Evolutionary conservation across 2,329 filamentous ascomycete species (phyloP).

Genomic region (Hypoxylon sp.): DNA sequence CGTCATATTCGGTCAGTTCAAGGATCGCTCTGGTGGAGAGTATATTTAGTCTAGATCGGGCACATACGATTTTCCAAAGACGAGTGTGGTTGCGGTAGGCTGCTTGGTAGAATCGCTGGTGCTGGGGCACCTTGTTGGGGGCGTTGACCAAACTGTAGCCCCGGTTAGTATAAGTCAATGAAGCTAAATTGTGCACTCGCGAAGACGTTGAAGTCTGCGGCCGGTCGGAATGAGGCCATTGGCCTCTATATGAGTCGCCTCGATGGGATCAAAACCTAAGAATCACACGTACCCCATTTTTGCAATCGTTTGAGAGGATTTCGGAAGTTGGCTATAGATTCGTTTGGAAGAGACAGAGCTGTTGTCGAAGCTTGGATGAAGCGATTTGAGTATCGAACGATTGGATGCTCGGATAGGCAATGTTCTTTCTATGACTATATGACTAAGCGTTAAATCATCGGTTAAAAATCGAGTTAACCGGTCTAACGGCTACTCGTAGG

Average conservation of each 20-base stretch:
- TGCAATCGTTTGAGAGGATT: constrained; percentile 40
- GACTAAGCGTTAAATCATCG: constrained; percentile 50
- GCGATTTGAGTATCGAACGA: constrained; percentile 40
- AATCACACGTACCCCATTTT: constrained; percentile 53
- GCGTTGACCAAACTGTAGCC: constrained; percentile 73
- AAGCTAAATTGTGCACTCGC: constrained; percentile 23
- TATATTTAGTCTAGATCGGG: constrained; percentile 23
- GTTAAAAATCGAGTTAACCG: constrained; percentile 32
- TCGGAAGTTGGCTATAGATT: constrained; percentile 27
- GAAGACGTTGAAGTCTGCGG: constrained; percentile 14
- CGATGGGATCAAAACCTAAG: not conserved
- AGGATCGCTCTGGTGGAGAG: constrained; percentile 2
- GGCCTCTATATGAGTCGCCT: constrained; percentile 15
- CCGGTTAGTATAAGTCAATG: constrained; percentile 52
- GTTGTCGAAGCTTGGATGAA: constrained; percentile 48
- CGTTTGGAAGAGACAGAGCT: constrained; percentile 40
- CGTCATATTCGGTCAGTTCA: constrained; percentile 51
- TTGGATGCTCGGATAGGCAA: constrained; percentile 32
- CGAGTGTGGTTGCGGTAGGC: constrained; percentile 78
- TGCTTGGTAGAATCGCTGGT: constrained; percentile 82
- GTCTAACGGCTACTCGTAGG: not conserved
- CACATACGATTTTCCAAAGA: constrained; percentile 83
- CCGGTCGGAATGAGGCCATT: constrained; percentile 39
- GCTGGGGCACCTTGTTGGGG: constrained; percentile 81
- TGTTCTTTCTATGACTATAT: constrained; percentile 17